Evolutionary conservation across 768 basidiomycete species (phyloP).

Genomic region (Clavaria fumosa): DNA sequence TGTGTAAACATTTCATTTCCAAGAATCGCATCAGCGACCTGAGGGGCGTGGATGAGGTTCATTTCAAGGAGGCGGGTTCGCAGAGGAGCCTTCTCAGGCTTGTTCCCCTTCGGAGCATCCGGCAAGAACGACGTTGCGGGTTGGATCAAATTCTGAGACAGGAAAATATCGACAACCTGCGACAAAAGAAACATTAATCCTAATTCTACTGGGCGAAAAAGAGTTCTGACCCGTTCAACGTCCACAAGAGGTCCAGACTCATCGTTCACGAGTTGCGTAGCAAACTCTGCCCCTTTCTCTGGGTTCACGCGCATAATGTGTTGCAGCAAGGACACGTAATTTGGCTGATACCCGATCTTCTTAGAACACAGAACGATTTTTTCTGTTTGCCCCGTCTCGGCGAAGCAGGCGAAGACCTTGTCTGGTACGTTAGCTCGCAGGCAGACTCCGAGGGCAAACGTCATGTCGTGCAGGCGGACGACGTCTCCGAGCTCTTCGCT

Average conservation of each 20-base stretch:
- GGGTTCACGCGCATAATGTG: conserved; percentile 94
- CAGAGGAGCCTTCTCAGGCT: conserved; percentile 87
- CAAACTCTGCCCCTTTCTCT: conserved; percentile 97
- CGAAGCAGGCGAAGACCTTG: conserved; percentile 98
- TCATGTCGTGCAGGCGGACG: conserved; percentile 90
- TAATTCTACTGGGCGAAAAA: conserved; percentile 4
- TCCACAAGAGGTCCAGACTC: conserved; percentile 88
- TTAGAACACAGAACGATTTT: conserved; percentile 97
- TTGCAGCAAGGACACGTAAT: conserved; percentile 83
- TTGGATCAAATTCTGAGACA: conserved; percentile 99
- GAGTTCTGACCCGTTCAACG: conserved; percentile 58
- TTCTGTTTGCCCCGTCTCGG: conserved; percentile 95
- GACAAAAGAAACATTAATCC: conserved; percentile 1
- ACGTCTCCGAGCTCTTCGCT: conserved; percentile 97
- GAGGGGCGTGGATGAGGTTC: conserved; percentile 94
- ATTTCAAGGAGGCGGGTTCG: conserved; percentile 96
- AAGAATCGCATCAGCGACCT: conserved; percentile 97
- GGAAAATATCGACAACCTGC: conserved; percentile 97
- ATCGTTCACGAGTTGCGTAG: conserved; percentile 82
- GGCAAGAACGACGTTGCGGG: conserved; percentile 96
- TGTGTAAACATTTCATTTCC: conserved; percentile 98
- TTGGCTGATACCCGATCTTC: conserved; percentile 89
- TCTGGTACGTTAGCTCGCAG: conserved; percentile 95
- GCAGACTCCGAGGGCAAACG: conserved; percentile 92
- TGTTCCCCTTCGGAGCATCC: conserved; percentile 96